Evolutionary conservation across 169 alveolate species (phyloP).

Genomic region (Plasmodium inui): DNA sequence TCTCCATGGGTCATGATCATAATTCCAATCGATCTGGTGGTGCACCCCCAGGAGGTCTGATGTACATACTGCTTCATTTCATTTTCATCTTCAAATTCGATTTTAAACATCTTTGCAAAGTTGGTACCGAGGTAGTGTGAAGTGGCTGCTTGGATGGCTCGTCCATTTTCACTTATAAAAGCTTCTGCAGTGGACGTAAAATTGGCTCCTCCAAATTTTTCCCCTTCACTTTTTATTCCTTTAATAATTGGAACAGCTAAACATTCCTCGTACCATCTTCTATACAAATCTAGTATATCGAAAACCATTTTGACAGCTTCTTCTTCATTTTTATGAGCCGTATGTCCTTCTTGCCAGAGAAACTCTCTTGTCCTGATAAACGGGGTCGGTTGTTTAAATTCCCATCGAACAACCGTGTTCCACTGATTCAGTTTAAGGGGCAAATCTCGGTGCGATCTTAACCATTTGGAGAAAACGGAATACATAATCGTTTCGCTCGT

Average conservation of each 20-base stretch:
- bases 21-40: constrained; percentile 97
- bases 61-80: constrained; percentile 93
- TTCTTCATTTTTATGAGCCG: constrained; percentile 98
- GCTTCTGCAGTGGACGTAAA: constrained; percentile 98
- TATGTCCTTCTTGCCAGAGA: constrained; percentile 99
- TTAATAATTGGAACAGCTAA: constrained; percentile 99
- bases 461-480: constrained; percentile 99
- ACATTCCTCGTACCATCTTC: constrained; percentile 94
- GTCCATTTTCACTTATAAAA: constrained; percentile 97
- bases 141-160: constrained; percentile 99
- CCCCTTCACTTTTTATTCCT: constrained; percentile 97
- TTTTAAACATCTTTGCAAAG: constrained; percentile 98
- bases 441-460: constrained; percentile 98
- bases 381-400: constrained; percentile 99
- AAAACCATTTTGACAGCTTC: constrained; percentile 95
- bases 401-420: constrained; percentile 99
- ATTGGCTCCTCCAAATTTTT: constrained; percentile 99
- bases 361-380: constrained; percentile 99
- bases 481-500: constrained; percentile 99
- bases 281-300: constrained; percentile 92
- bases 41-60: constrained; percentile 99
- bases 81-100: constrained; percentile 91
- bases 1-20: constrained; percentile 98
- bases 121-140: constrained; percentile 98
- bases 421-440: constrained; percentile 98